These are phyloP conservation scores for Nicotiana sylvestris DNA, from an alignment of 257 asterid genomes.

Conservation along the genomic window DNA sequence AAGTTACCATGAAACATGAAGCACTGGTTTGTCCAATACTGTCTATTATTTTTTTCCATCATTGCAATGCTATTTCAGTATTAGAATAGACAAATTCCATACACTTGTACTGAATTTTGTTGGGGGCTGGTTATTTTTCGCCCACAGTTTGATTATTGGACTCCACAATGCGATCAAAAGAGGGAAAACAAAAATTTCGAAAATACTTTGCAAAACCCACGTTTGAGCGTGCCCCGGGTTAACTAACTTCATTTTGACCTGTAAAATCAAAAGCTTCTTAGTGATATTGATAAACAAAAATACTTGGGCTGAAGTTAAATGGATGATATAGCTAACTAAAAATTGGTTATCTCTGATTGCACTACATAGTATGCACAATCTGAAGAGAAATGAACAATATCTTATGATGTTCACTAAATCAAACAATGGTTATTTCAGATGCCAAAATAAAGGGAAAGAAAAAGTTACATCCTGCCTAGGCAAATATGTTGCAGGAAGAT, in stretches of 20 bases:
- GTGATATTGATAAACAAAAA: not conserved
- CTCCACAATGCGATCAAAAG: not conserved
- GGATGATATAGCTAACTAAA: not conserved
- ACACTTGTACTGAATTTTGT: not conserved
- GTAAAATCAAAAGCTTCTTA: conserved; percentile 25
- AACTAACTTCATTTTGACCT: conserved; percentile 84
- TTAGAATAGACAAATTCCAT: not conserved
- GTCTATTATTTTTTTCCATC: not conserved
- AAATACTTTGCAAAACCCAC: conserved; percentile 28
- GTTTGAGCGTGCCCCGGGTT: conserved; percentile 85
- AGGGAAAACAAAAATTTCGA: not conserved
- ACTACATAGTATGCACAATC: not conserved
- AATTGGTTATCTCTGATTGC: not conserved
- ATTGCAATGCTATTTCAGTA: not conserved
- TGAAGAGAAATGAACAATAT: not conserved
- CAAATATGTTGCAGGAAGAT: too few relatives aligned
- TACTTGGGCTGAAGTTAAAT: not conserved
- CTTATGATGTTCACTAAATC: not conserved
- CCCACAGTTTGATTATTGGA: not conserved
- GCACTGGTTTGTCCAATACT: not conserved
- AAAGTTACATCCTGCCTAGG: too few relatives aligned
- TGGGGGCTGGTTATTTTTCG: not conserved
- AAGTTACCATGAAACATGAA: not conserved
- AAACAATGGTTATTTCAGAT: conserved; percentile 2
- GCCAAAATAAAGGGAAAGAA: not conserved